Evolutionary conservation across 768 basidiomycete genomes (phyloP).

Genomic region (Tylopilus balloui): DNA sequence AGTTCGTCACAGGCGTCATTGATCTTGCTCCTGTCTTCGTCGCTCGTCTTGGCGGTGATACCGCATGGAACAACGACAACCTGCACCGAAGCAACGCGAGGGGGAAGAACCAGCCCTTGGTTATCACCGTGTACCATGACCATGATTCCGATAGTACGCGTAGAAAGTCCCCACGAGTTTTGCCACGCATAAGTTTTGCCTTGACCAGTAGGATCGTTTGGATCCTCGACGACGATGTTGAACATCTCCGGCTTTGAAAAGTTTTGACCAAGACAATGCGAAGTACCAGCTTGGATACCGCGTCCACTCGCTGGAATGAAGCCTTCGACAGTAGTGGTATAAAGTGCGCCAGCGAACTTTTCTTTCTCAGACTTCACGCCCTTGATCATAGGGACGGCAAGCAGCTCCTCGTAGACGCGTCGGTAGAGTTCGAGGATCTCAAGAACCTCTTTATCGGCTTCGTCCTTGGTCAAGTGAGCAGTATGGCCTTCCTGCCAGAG

Average conservation of each 20-base stretch:
- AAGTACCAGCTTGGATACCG: slow-evolving; percentile 97
- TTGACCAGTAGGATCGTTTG: slow-evolving; percentile 62
- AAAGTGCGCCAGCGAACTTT: slow-evolving; percentile 96
- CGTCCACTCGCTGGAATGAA: slow-evolving; percentile 97
- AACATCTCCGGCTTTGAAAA: slow-evolving; percentile 97
- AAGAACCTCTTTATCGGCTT: slow-evolving; percentile 88
- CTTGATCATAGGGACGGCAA: slow-evolving; percentile 95
- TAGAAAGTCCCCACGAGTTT: slow-evolving; percentile 97
- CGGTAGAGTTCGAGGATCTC: slow-evolving; percentile 96
- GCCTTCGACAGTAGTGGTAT: slow-evolving; percentile 97
- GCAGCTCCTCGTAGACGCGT: slow-evolving; percentile 91
- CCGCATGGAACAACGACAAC: slow-evolving; percentile 92
- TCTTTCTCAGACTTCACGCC: slow-evolving; percentile 99
- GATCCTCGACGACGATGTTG: slow-evolving; percentile 95
- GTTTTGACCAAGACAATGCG: slow-evolving; percentile 97
- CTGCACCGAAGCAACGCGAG: slow-evolving; percentile 90
- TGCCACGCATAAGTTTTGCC: slow-evolving; percentile 89
- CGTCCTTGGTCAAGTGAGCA: slow-evolving; percentile 80
- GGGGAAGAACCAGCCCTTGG: slow-evolving; percentile 95
- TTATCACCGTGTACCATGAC: slow-evolving; percentile 99
- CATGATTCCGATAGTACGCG: slow-evolving; percentile 97
- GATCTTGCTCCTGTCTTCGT: slow-evolving; percentile 64
- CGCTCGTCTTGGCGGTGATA: slow-evolving; percentile 78
- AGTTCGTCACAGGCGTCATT: slow-evolving; percentile 75
- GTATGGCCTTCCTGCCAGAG: slow-evolving; percentile 99